These are phyloP conservation scores for Ascoidea tarda DNA, from an alignment of 805 yeast species.

Conservation along the genomic window DNA sequence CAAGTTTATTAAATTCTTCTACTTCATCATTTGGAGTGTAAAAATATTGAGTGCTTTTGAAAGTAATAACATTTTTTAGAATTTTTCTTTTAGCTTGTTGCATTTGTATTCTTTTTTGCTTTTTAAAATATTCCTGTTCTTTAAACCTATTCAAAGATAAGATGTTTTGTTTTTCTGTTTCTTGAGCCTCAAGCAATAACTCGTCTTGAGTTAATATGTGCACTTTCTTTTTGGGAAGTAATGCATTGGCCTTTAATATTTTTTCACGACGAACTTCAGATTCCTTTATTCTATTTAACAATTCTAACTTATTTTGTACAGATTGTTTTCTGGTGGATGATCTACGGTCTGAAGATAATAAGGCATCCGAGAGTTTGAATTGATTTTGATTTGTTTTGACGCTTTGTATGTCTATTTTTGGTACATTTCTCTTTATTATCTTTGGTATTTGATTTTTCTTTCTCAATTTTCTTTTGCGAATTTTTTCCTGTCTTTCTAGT, in stretches of 20 bases:
- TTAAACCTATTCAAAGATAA: slow-evolving; percentile 62
- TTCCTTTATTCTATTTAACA: slow-evolving; percentile 60
- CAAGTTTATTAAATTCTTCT: slow-evolving; percentile 27
- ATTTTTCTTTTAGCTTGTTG: slow-evolving; percentile 51
- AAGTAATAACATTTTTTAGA: slow-evolving; percentile 44
- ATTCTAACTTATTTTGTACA: slow-evolving; percentile 60
- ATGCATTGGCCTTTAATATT: slow-evolving; percentile 1
- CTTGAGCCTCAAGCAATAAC: slow-evolving; percentile 66
- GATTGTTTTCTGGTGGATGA: slow-evolving; percentile 71
- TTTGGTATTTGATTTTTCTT: slow-evolving; percentile 20
- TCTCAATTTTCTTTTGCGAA: slow-evolving; percentile 16
- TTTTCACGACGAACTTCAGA: slow-evolving; percentile 46
- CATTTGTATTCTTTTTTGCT: slow-evolving; percentile 61
- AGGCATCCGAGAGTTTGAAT: slow-evolving; percentile 26
- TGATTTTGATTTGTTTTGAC: slow-evolving; percentile 1
- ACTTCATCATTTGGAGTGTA: slow-evolving; percentile 56
- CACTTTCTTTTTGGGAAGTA: slow-evolving; percentile 20
- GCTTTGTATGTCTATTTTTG: slow-evolving; percentile 20
- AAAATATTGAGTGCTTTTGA: slow-evolving; percentile 29
- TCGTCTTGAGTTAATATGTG: slow-evolving; percentile 50
- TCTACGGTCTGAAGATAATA: slow-evolving; percentile 42
- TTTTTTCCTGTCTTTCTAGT: slow-evolving; percentile 17
- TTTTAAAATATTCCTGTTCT: slow-evolving; percentile 74
- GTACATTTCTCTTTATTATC: slow-evolving; percentile 14
- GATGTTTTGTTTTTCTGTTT: slow-evolving; percentile 68